A percentile compares a stretch with the other conserved stretches of the same genome.
These are phyloP conservation scores for Trypanosoma vivax DNA, from an alignment of 208 protist genomes.

Conservation along the genomic window DNA sequence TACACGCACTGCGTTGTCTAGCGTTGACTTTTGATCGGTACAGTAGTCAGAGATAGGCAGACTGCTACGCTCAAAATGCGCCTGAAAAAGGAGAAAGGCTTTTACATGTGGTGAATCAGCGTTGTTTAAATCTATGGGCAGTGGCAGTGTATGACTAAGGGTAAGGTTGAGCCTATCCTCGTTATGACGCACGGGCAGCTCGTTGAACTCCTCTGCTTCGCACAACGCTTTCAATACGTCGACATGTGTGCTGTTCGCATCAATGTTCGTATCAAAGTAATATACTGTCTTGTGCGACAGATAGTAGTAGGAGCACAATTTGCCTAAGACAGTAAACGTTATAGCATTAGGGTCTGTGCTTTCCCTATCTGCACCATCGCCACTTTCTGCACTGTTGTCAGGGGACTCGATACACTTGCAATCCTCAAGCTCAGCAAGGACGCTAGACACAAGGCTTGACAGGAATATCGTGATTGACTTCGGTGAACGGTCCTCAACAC, in stretches of 20 bases:
- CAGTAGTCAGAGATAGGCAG: constrained; percentile 98
- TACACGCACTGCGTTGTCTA: constrained; percentile 97
- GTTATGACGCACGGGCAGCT: constrained; percentile 97
- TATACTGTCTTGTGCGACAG: constrained; percentile 92
- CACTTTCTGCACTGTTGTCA: constrained; percentile 32
- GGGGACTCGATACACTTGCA: constrained; percentile 78
- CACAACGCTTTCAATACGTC: constrained; percentile 86
- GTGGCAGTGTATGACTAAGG: constrained; percentile 58
- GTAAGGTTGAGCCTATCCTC: constrained; percentile 97
- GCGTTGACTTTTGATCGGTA: constrained; percentile 96
- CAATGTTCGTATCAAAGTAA: constrained; percentile 84
- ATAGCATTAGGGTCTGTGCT: constrained; percentile 42
- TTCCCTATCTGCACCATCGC: constrained; percentile 28
- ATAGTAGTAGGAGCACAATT: constrained; percentile 99
- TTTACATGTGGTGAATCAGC: constrained; percentile 95
- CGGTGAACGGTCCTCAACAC: constrained; percentile 87
- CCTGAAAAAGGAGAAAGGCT: constrained; percentile 96
- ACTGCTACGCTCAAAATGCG: constrained; percentile 89
- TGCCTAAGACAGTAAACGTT: constrained; percentile 89
- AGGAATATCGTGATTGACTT: constrained; percentile 83
- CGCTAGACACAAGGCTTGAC: constrained; percentile 71
- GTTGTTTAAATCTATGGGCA: constrained; percentile 55
- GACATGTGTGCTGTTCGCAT: constrained; percentile 32
- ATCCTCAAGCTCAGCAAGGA: constrained; percentile 73
- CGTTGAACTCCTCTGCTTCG: constrained; percentile 94